Evolutionary conservation across 1,139 yeast species (phyloP).

Genomic region (Zygosaccharomyces sapae): DNA sequence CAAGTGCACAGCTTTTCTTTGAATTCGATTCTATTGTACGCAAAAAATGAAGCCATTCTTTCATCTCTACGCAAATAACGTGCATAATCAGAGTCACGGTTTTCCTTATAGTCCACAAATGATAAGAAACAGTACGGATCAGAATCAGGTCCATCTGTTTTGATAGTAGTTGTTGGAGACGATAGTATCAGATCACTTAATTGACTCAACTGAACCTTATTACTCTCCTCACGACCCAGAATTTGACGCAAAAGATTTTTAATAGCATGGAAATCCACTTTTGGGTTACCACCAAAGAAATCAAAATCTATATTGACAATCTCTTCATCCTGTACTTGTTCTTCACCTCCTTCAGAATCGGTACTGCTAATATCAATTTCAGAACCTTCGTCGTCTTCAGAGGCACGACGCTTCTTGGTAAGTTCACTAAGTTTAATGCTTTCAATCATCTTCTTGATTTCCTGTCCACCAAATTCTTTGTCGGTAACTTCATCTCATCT

Average conservation of each 20-base stretch:
- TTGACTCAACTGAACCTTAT: constrained; percentile 65
- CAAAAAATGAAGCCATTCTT: constrained; percentile 61
- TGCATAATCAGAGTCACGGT: constrained; percentile 45
- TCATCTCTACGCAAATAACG: constrained; percentile 49
- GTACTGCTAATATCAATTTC: constrained; percentile 59
- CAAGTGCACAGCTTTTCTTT: constrained; percentile 59
- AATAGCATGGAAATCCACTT: constrained; percentile 87
- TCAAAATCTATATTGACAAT: constrained; percentile 90
- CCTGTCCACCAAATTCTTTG: neutral
- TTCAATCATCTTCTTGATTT: constrained; percentile 25
- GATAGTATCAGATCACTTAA: constrained; percentile 74
- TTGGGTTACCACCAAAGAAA: constrained; percentile 79
- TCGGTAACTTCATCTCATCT: constrained; percentile 3
- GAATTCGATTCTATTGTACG: constrained; percentile 49
- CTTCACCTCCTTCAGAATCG: constrained; percentile 42
- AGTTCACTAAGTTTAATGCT: constrained; percentile 37
- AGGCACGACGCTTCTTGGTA: constrained; percentile 53
- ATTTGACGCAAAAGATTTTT: constrained; percentile 82
- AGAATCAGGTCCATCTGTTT: constrained; percentile 88
- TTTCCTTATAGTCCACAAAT: constrained; percentile 56
- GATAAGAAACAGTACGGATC: constrained; percentile 90
- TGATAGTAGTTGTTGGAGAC: constrained; percentile 76
- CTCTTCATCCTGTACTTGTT: constrained; percentile 49
- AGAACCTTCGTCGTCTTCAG: constrained; percentile 45
- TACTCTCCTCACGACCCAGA: constrained; percentile 72